A percentile compares a stretch with the other conserved stretches of the same genome.
phyloP scores from a whole-genome alignment of 2,329 filamentous ascomycete species.

The Colletotrichum sp. region DNA sequence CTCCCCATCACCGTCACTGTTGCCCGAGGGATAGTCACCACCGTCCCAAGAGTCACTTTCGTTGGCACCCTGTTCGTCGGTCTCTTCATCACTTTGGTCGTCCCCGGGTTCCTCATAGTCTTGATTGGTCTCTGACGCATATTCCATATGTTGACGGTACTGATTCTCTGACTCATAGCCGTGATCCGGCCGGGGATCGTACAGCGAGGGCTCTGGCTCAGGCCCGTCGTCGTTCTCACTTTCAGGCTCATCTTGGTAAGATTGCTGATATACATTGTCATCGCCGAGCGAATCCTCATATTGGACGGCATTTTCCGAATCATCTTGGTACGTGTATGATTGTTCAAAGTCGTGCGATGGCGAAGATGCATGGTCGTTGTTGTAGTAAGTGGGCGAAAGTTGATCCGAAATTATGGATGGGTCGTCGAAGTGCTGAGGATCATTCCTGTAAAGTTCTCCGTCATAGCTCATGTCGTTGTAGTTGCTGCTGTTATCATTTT shows the following conservation, averaged over 20 bases:
- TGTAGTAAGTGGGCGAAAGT: background rate
- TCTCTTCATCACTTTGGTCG: background rate
- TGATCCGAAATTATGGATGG: background rate
- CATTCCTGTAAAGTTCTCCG: background rate
- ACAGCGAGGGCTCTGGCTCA: no score
- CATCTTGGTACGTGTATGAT: background rate
- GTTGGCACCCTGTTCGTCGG: background rate
- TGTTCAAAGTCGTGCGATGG: background rate
- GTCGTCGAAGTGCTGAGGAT: background rate
- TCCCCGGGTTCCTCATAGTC: fast-evolving
- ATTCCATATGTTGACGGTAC: background rate
- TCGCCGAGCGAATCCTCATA: background rate
- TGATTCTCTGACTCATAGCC: background rate
- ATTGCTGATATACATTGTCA: background rate
- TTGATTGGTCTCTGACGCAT: background rate
- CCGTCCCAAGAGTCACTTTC: no score
- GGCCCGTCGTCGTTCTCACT: background rate
- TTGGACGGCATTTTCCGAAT: fast-evolving
- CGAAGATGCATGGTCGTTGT: background rate
- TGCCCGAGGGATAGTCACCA: background rate
- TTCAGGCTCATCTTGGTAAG: background rate
- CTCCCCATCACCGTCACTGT: background rate
- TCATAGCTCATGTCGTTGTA: fast-evolving
- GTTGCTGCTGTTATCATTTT: background rate
- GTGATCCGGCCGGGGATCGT: background rate